A percentile compares a stretch with the other conserved stretches of the same genome.
These are phyloP conservation scores for Phytomonas sp. DNA, from an alignment of 208 protist genomes.

Conservation along the genomic window DNA sequence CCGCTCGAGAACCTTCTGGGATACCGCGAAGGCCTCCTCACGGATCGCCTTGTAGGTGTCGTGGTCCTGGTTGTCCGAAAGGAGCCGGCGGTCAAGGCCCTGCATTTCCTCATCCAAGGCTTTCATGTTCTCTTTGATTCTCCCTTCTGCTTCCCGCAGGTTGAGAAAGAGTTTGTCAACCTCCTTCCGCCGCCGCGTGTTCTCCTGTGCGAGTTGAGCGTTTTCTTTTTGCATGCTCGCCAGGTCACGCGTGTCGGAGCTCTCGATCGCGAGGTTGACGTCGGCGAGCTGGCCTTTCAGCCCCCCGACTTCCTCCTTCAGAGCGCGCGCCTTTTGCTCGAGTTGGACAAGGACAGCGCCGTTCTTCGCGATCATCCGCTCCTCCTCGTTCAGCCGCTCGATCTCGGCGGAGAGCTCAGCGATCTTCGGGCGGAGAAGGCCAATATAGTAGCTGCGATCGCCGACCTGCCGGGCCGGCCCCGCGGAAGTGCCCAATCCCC, in stretches of 20 bases:
- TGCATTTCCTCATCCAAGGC: constrained; percentile 73
- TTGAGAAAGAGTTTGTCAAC: constrained; percentile 80
- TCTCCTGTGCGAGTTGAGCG: constrained; percentile 56
- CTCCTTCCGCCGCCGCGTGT: constrained; percentile 50
- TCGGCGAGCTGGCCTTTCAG: constrained; percentile 75
- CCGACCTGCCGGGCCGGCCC: constrained; percentile 82
- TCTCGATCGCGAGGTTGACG: constrained; percentile 48
- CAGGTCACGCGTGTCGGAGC: constrained; percentile 44
- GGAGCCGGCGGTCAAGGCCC: constrained; percentile 61
- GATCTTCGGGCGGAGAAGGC: constrained; percentile 81
- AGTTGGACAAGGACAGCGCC: constrained; percentile 61
- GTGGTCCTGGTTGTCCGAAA: constrained; percentile 72
- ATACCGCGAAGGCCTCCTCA: constrained; percentile 64
- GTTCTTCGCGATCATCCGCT: constrained; percentile 74
- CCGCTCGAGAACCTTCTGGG: constrained; percentile 66
- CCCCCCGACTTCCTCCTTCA: constrained; percentile 67
- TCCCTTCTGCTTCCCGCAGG: constrained; percentile 64
- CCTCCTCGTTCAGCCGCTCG: constrained; percentile 78
- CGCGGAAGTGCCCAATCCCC: constrained; percentile 49
- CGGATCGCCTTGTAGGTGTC: constrained; percentile 56
- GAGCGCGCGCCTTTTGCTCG: constrained; percentile 57
- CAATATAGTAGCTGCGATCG: constrained; percentile 88
- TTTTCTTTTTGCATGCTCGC: constrained; percentile 63
- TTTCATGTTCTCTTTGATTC: constrained; percentile 49
- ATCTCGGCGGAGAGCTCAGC: constrained; percentile 82